Evolutionary conservation across 495 filamentous ascomycete species (phyloP), one percentile per base, ranked within the genome.

Genomic region (Annulohypoxylon bovei): DNA sequence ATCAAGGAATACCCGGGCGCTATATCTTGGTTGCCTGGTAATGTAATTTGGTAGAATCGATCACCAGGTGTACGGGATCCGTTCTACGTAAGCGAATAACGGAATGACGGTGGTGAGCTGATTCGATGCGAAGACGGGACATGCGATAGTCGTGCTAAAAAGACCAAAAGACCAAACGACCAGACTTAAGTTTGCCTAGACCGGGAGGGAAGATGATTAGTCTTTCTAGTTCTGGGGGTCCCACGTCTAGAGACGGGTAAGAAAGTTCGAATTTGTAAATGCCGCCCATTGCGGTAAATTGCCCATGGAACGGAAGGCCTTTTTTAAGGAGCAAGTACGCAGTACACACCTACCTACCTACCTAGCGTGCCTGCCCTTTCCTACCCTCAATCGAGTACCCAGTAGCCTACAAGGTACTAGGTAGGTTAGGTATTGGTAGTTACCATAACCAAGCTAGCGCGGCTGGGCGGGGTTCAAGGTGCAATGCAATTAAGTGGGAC

Each of bases 221-320:
- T 56, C 33, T 42, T 54, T 64, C 50, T 60, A 57, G 23, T 67
- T 50, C 20, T 49, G 69, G 59, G 54, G 60, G 32, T 68, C 54
- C 59, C 61, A 68, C 49, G 65, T 65, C 50, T 67, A 57, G 25
- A 25, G 49, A 72, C 70, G 70, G 65, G 49, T 68, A 65, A 46
- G 44, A 72, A 54, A n/a, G 65, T 62, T 65, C 60, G 65, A 68
- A 72, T 60, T 72, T 68, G 70, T 62, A 72, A 73, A 70, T 67
- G 71, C 66, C 71, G 71, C 67, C 71, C 71, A 73, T 66, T 70
- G 71, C 71, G 71, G 71, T 70, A 69, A 73, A 73, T 73, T 70
- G 62, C 49, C 71, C 66, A 72, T 73, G 71, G 71, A 62, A 54
- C 62, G 66, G 66, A 67, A 62, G 40, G 67, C 61, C 58, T 63